Conservation (phyloP, 2,329 filamentous ascomycete genomes). For the Exserohilum turcica region DNA sequence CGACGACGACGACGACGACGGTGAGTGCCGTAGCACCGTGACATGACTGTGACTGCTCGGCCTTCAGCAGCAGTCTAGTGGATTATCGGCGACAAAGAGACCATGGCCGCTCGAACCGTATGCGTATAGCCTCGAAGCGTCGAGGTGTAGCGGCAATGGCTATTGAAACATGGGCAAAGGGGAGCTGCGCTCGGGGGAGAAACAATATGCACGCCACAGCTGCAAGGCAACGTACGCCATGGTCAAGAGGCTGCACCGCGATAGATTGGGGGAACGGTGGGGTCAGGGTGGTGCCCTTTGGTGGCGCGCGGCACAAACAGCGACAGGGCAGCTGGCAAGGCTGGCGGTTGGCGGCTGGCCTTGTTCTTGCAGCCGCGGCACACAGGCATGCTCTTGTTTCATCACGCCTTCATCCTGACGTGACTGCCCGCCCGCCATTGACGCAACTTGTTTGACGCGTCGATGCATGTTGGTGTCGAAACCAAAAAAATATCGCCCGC, state of each 20-base stretch:
- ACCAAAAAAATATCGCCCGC: not conserved
- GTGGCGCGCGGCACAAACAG: no score
- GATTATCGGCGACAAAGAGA: no score
- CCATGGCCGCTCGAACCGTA: not conserved
- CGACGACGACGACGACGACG: no score
- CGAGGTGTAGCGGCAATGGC: not conserved
- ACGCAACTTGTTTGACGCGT: not conserved
- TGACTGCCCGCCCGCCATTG: no score
- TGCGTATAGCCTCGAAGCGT: no score
- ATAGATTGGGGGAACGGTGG: not conserved
- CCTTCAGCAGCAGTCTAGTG: no score
- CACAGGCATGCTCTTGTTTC: not conserved
- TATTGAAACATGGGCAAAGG: not conserved
- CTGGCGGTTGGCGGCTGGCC: not conserved
- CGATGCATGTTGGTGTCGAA: not conserved
- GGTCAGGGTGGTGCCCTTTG: no score
- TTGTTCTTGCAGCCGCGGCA: not conserved
- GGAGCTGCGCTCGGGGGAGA: not conserved
- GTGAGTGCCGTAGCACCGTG: no score
- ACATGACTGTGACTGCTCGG: no score
- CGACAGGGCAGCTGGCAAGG: no score
- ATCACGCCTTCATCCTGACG: not conserved
- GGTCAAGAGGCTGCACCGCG: not conserved
- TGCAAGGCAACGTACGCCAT: not conserved
- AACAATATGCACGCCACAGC: not conserved